phyloP scores from a whole-genome alignment of 2,329 filamentous ascomycete genomes.

The Fusarium cyanostomum region DNA sequence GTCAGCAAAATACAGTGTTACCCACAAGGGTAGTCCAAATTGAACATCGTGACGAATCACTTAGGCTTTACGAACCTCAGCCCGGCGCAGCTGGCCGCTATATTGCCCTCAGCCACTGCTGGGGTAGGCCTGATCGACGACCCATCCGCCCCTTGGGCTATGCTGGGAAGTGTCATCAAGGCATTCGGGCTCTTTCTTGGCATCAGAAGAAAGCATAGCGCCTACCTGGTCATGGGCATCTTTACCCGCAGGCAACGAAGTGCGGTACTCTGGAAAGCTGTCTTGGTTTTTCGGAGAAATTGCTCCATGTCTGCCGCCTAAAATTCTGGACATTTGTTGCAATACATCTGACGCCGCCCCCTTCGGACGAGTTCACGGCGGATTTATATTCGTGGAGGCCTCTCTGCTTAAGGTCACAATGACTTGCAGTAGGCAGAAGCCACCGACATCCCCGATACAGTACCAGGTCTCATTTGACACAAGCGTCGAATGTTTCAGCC shows the following conservation, averaged over 20 bases:
- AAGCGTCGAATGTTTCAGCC: too few species aligned
- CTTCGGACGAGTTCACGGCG: background rate
- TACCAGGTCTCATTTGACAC: too few species aligned
- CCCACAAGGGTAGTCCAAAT: background rate
- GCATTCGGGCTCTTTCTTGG: background rate
- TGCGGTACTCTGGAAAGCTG: background rate
- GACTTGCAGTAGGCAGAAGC: too few species aligned
- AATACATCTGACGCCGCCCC: background rate
- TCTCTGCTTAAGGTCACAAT: too few species aligned
- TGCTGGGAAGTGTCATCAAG: too few species aligned
- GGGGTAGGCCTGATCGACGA: background rate
- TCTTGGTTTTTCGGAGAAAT: background rate
- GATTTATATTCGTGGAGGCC: background rate
- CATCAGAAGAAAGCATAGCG: background rate
- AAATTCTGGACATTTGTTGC: background rate
- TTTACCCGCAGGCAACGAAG: background rate
- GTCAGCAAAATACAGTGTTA: background rate
- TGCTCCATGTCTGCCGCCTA: background rate
- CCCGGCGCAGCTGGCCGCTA: background rate
- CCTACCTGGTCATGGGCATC: background rate
- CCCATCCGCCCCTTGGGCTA: too few species aligned
- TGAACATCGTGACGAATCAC: background rate
- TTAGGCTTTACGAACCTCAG: background rate
- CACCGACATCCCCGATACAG: too few species aligned
- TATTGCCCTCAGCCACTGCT: constrained; percentile 9